Evolutionary conservation across 768 basidiomycete genomes (phyloP), one percentile per base, ranked within the genome.

Genomic region (Serendipita sp.): DNA sequence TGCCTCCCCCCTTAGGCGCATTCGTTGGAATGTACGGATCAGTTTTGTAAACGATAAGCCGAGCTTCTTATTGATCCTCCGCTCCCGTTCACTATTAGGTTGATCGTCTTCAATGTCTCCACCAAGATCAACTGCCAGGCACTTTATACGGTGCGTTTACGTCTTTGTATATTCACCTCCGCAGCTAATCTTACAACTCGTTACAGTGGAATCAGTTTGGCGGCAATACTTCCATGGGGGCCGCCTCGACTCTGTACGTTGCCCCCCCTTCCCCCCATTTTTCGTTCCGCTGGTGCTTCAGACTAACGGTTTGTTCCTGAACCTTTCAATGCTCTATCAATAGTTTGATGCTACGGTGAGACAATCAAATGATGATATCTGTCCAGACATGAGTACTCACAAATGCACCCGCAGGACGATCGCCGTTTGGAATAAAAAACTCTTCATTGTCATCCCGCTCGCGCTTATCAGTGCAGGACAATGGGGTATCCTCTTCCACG

Each of bases 401-500:
- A 5, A 23, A 6, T 40, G 2, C 40, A 13, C 40, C 18, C n/a
- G n/a, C 48, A 60, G 55, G 55, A 60, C 55, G 3, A 83, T 87
- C 69, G 86, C 86, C 0, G 82, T 87, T 1, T 87, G 86, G 84
- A 80, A 80, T 0, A 79, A 84, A 66, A 78, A 75, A 53, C 77
- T 73, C 74, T 81, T 75, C 64, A 76, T 87, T 44, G 76, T 81
- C 31, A 62, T 73, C 11, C 79, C 80, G 23, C 75, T 87, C 1
- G 71, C 83, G 23, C 63, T 75, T 2, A 72, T 87, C 60, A 85
- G 85, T 66, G 74, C 86, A 16, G 85, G 79, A 0, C 86, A 87
- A 69, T 87, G 85, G 86, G 84, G 84, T 2, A 75, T 87, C 45
- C 75, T 86, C 33, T 73, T 87, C 34, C 84, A 85, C 69, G 85